These are phyloP conservation scores for Penicillium janthinellum DNA, from an alignment of 2,329 filamentous ascomycete species.

Conservation along the genomic window DNA sequence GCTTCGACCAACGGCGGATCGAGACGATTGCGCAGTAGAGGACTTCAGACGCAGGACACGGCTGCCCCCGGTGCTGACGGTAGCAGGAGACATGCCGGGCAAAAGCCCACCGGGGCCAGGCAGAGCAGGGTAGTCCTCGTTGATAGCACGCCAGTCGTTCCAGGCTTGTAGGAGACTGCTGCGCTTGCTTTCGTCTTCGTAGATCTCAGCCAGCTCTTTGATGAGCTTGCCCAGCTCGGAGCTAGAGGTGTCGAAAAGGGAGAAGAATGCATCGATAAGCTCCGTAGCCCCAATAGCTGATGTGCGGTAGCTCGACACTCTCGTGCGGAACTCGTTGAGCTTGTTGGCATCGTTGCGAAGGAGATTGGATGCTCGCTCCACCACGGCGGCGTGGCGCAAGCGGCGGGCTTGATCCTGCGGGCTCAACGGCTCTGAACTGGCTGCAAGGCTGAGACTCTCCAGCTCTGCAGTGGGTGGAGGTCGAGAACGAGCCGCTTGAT, in stretches of 20 bases:
- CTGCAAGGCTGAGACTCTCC: constrained; percentile 54
- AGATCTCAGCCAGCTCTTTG: constrained; percentile 89
- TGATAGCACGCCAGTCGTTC: constrained; percentile 94
- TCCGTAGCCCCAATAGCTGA: constrained; percentile 70
- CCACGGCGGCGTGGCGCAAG: constrained; percentile 78
- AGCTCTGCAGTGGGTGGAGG: constrained; percentile 45
- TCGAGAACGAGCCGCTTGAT: constrained; percentile 27
- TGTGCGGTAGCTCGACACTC: constrained; percentile 76
- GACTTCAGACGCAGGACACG: constrained; percentile 68
- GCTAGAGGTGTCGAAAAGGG: constrained; percentile 79
- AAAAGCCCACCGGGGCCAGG: constrained; percentile 73
- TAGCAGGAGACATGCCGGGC: constrained; percentile 53
- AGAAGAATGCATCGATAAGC: constrained; percentile 84
- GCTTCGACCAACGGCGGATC: constrained; percentile 63
- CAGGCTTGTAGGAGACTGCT: constrained; percentile 77
- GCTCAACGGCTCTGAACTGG: constrained; percentile 52
- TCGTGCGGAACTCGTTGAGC: constrained; percentile 73
- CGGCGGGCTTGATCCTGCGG: constrained; percentile 80
- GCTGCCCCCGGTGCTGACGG: constrained; percentile 54
- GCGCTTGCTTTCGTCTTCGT: constrained; percentile 77
- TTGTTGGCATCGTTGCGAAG: constrained; percentile 76
- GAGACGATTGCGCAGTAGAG: constrained; percentile 68
- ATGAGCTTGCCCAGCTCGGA: constrained; percentile 84
- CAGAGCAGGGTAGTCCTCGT: constrained; percentile 90
- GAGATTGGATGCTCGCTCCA: constrained; percentile 80